phyloP scores from a whole-genome alignment of 441 rosid species.

The Populus trichocarpa region DNA sequence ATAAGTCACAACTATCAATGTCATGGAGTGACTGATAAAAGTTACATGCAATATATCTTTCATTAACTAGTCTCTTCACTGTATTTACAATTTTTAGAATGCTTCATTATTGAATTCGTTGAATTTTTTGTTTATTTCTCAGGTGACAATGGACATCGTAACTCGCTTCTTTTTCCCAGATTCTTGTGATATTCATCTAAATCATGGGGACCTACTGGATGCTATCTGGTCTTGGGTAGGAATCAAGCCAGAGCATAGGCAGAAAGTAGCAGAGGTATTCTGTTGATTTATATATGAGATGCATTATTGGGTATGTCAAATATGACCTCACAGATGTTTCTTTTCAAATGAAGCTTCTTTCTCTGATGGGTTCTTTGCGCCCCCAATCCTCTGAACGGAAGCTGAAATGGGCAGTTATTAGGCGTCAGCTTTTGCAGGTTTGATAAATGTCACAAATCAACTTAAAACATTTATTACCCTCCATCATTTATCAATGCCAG shows the following conservation, averaged over 20 bases:
- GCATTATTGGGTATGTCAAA: conserved; percentile 11
- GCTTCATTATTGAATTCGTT: conserved; percentile 1
- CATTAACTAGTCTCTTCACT: neutral
- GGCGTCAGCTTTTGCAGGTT: conserved; percentile 98
- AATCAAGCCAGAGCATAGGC: conserved; percentile 75
- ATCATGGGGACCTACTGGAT: conserved; percentile 86
- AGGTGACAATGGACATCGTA: conserved; percentile 77
- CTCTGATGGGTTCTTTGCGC: conserved; percentile 79
- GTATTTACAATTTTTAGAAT: neutral
- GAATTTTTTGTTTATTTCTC: conserved; percentile 22
- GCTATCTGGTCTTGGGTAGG: conserved; percentile 98
- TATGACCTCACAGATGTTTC: conserved; percentile 26
- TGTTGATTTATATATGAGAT: conserved; percentile 21
- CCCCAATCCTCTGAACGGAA: conserved; percentile 95
- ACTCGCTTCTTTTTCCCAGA: conserved; percentile 55
- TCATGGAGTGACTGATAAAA: neutral
- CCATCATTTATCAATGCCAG: neutral
- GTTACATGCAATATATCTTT: neutral
- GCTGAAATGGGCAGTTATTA: conserved; percentile 80
- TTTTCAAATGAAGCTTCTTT: conserved; percentile 70
- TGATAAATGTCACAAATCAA: conserved; percentile 21
- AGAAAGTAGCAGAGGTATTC: conserved; percentile 89
- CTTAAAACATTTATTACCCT: neutral
- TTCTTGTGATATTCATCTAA: conserved; percentile 82
- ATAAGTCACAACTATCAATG: too few species aligned